Base-by-base conservation (phyloP, 306 rosid species). In the Leucaena leucocephala region DNA sequence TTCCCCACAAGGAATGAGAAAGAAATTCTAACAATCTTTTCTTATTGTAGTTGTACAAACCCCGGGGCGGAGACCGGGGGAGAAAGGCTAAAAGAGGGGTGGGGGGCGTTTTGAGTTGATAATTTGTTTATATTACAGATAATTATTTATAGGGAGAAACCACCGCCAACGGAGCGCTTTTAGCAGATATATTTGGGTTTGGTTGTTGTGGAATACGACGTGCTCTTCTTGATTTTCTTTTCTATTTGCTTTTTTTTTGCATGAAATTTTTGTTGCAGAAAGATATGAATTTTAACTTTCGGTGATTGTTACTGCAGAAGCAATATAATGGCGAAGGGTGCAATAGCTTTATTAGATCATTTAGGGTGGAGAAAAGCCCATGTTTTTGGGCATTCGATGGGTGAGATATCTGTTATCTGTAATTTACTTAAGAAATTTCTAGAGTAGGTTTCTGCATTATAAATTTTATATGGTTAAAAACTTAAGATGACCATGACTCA, bases 341-440 rank as follows among this genome's bases (percentile, higher is more conserved):
- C 96, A 15, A 82, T 91, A 83, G 89, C 94, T 59, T 55, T 95
- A 66, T 76, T 95, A 84, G 96, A 95, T 85, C 97, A 91, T 83
- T 76, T 93, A 74, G 99, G 98, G 11, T 95, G 99, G 99, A 71
- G 80, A 83, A 88, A 87, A 55, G 94, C 94, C n/a, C 99, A 95
- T 84, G 82, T 93, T 79, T 90, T 93, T 82, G 99, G 98, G 52
- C 99, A 95, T 69, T 95, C 99, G 13, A 95, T 95, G 99, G 99
- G 99, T 93, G 81, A 88, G 92, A 22, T 1, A 16, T 74, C 11
- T 6, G 2, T 59, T 62, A 49, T 62, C 77, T 27, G 3, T 71
- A 66, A 8, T 71, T 57, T 39, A 36, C 57, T 21, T 36, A 49
- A 48, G 44, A 27, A 6, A 38, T 33, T 16, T 58, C 34, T 55